These are phyloP conservation scores for Trapa bicornis DNA, from an alignment of 345 rosid species.

Conservation along the genomic window DNA sequence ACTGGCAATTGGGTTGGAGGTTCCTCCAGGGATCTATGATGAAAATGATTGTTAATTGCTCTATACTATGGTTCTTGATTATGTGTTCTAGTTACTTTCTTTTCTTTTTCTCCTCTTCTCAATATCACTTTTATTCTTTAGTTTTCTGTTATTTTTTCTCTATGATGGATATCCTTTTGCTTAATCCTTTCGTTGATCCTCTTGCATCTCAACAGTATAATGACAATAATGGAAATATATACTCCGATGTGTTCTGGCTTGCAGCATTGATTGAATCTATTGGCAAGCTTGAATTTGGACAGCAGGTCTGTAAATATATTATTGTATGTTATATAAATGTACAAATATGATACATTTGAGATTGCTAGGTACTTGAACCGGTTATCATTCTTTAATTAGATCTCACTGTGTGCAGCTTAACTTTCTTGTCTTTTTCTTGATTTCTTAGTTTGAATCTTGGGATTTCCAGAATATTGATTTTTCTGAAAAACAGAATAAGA, in stretches of 20 bases:
- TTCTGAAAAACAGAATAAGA: background rate
- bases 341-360: background rate
- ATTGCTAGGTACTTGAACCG: background rate
- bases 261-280: constrained; percentile 81
- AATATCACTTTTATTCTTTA: background rate
- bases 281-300: constrained; percentile 88
- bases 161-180: background rate
- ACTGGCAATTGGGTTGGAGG: background rate
- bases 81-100: background rate
- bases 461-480: background rate
- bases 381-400: background rate
- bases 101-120: background rate
- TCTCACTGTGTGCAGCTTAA: background rate
- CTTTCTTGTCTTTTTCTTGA: background rate
- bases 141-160: background rate
- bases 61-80: background rate
- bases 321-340: background rate
- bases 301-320: constrained; percentile 47
- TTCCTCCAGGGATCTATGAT: background rate
- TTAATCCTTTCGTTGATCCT: background rate
- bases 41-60: too few relatives aligned
- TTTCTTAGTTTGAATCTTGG: background rate
- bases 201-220: constrained; percentile 46
- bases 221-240: constrained; percentile 84
- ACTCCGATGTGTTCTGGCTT: constrained; percentile 95